These are phyloP conservation scores for Zizania latifolia DNA, from an alignment of 176 grass and related monocot genomes.

Conservation along the genomic window DNA sequence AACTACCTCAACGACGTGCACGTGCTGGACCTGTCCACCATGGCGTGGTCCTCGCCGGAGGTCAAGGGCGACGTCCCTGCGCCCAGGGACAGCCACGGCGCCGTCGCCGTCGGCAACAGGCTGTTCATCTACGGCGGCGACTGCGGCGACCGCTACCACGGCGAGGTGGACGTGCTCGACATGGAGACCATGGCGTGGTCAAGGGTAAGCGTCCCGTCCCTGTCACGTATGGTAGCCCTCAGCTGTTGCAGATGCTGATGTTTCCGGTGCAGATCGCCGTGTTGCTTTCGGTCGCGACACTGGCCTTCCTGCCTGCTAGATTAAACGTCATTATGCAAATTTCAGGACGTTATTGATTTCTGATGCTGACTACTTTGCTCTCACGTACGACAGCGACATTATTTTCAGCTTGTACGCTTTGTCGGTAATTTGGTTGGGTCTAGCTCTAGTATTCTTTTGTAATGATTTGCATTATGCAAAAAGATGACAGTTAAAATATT, in stretches of 20 bases:
- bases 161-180: constrained; percentile 91
- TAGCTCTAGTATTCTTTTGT: background rate
- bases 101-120: constrained; percentile 52
- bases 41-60: constrained; percentile 81
- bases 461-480: background rate
- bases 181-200: constrained; percentile 79
- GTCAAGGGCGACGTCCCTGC: constrained; percentile 49
- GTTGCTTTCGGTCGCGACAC: constrained; percentile 19
- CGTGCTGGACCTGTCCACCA: constrained; percentile 60
- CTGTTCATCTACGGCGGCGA: constrained; percentile 83
- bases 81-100: constrained; percentile 86
- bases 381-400: background rate
- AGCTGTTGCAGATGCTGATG: constrained; percentile 21
- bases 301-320: background rate
- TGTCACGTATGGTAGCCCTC: constrained; percentile 21
- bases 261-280: constrained; percentile 15
- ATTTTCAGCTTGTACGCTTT: background rate
- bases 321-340: background rate
- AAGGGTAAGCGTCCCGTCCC: constrained; percentile 48
- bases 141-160: constrained; percentile 80
- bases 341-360: background rate
- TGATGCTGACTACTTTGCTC: constrained; percentile 5
- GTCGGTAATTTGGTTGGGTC: background rate
- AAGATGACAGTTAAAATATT: no score
- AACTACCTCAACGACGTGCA: constrained; percentile 95